These are phyloP conservation scores for Ceratobasidium sp. DNA, from an alignment of 1,284 basidiomycete genomes.

Conservation along the genomic window DNA sequence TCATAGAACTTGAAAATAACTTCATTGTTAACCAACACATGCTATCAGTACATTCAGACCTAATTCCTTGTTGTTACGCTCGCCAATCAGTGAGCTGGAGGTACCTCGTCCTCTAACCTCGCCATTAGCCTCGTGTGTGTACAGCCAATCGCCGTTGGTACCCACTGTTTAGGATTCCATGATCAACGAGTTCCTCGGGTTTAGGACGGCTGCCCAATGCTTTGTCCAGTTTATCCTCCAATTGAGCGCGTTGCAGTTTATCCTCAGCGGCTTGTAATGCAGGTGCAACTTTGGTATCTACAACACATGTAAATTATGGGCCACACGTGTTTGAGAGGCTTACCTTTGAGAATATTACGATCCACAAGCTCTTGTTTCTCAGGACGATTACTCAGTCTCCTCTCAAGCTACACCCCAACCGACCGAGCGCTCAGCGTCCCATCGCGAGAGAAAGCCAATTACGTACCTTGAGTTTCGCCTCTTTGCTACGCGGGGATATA, in stretches of 20 bases:
- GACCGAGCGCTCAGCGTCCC: conserved; percentile 16
- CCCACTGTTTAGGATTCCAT: conserved; percentile 68
- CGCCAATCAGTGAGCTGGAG: conserved; percentile 21
- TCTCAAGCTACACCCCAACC: conserved; percentile 59
- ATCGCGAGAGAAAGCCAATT: neutral
- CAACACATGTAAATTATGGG: neutral
- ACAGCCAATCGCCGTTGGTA: conserved; percentile 31
- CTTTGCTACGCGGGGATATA: conserved; percentile 23
- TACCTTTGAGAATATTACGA: conserved; percentile 77
- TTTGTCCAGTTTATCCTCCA: conserved; percentile 74
- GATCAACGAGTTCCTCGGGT: conserved; percentile 70
- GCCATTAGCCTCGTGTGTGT: neutral
- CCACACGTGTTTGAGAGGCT: conserved; percentile 23
- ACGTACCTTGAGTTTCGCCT: conserved; percentile 31
- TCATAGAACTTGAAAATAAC: neutral
- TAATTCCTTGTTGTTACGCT: neutral
- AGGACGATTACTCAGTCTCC: conserved; percentile 61
- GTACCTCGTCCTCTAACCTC: conserved; percentile 45
- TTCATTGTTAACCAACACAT: conserved; percentile 24
- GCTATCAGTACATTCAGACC: neutral
- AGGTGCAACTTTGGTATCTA: conserved; percentile 74
- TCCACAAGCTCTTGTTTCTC: conserved; percentile 70
- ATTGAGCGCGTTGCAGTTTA: conserved; percentile 68
- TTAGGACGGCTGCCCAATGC: conserved; percentile 68
- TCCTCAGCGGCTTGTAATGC: conserved; percentile 69